phyloP scores from a whole-genome alignment of 202 grass and related monocot species.

The Schoenoplectus triqueter region DNA sequence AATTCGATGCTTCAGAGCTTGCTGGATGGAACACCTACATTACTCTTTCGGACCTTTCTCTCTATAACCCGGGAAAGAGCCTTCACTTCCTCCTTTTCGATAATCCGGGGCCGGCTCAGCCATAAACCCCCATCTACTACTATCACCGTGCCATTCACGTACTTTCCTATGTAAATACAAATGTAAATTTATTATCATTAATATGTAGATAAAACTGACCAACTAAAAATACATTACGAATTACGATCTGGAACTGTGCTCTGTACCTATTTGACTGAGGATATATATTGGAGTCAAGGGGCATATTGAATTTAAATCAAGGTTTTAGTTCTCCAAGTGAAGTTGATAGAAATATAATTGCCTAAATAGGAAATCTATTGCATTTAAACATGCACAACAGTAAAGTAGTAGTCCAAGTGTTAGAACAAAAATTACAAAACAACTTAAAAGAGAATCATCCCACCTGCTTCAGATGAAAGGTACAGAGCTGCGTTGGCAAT shows the following conservation, averaged over 20 bases:
- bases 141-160: constrained; percentile 77
- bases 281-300: background rate
- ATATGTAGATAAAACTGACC: constrained; percentile 8
- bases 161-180: constrained; percentile 64
- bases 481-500: constrained; percentile 92
- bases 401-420: background rate
- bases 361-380: background rate
- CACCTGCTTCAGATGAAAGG: constrained; percentile 90
- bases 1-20: constrained; percentile 58
- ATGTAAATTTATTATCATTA: constrained; percentile 3
- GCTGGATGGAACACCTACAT: constrained; percentile 58
- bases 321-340: background rate
- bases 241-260: background rate
- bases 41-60: constrained; percentile 59
- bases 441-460: background rate
- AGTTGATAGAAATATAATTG: background rate
- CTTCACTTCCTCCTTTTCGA: constrained; percentile 78
- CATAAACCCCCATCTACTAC: constrained; percentile 89
- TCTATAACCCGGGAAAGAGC: constrained; percentile 66
- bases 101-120: constrained; percentile 69
- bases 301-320: background rate
- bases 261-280: background rate
- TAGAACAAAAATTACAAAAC: constrained; percentile 15
- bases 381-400: background rate
- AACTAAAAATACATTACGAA: background rate